A percentile compares a stretch with the other conserved stretches of the same genome.
phyloP scores from a whole-genome alignment of 2,329 filamentous ascomycete genomes.

The Epicoccum nigrum region DNA sequence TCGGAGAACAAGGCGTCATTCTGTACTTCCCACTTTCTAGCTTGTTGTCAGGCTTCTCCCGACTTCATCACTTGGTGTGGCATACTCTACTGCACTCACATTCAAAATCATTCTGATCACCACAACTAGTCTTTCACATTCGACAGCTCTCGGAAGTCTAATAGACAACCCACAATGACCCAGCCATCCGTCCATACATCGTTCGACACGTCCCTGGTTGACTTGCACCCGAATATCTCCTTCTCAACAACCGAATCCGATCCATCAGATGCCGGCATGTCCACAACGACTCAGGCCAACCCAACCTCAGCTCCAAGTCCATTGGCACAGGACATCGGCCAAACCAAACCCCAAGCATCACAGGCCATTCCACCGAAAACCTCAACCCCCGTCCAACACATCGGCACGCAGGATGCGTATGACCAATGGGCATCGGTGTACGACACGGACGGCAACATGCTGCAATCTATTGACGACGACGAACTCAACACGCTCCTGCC shows the following conservation, averaged over 20 bases:
- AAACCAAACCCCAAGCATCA: conserved; percentile 25
- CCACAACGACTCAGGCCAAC: conserved; percentile 9
- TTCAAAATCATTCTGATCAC: neutral
- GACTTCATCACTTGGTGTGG: neutral
- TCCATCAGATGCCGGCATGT: conserved; percentile 23
- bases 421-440: conserved; percentile 62
- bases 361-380: conserved; percentile 17
- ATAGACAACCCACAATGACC: conserved; percentile 36
- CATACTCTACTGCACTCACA: neutral
- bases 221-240: conserved; percentile 38
- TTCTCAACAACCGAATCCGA: conserved; percentile 48
- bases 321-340: conserved; percentile 10
- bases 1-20: conserved; percentile 13
- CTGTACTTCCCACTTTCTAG: no score
- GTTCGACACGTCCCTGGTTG: conserved; percentile 49
- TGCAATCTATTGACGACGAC: conserved; percentile 67
- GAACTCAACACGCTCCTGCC: conserved; percentile 61
- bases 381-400: conserved; percentile 34
- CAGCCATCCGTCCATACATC: conserved; percentile 46
- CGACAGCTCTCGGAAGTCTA: neutral
- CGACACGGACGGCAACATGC: conserved; percentile 70
- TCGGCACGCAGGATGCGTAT: conserved; percentile 55
- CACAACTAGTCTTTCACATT: neutral
- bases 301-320: conserved; percentile 11
- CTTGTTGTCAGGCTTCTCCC: conserved; percentile 3